These are phyloP conservation scores for Fusarium praegraminearum DNA, from an alignment of 2,329 filamentous ascomycete species.

Conservation along the genomic window DNA sequence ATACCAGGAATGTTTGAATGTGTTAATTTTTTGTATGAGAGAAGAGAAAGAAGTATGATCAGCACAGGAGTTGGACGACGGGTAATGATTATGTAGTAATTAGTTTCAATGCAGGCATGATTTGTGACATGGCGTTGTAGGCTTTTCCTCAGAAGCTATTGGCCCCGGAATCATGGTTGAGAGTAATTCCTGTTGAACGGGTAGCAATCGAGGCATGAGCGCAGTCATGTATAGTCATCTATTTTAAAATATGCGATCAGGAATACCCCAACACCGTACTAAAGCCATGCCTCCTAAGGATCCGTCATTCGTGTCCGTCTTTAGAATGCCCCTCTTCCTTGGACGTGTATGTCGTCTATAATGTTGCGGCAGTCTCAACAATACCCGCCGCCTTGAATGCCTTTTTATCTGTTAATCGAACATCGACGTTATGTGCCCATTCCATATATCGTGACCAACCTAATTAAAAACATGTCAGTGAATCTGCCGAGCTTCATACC, in stretches of 20 bases:
- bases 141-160: neutral
- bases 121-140: neutral
- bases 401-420: constrained; percentile 72
- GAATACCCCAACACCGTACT: constrained; percentile 42
- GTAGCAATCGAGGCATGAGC: neutral
- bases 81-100: constrained; percentile 40
- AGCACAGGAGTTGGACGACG: constrained; percentile 25
- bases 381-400: constrained; percentile 73
- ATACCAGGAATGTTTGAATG: constrained; percentile 20
- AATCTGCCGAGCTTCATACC: neutral
- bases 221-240: constrained; percentile 23
- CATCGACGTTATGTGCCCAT: constrained; percentile 87
- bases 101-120: constrained; percentile 10
- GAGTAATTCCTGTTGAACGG: neutral
- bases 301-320: constrained; percentile 5
- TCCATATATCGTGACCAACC: constrained; percentile 95
- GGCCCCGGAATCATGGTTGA: neutral
- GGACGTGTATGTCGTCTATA: constrained; percentile 53
- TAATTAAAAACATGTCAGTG: constrained; percentile 54
- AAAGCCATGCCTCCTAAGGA: constrained; percentile 28
- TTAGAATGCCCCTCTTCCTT: neutral
- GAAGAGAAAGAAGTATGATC: constrained; percentile 4
- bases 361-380: constrained; percentile 68
- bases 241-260: constrained; percentile 29
- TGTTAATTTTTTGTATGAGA: constrained; percentile 24